Evolutionary conservation across 1,139 yeast genomes (phyloP), one percentile per base, ranked within the genome.

Genomic region (Petasospora rhodanensis): DNA sequence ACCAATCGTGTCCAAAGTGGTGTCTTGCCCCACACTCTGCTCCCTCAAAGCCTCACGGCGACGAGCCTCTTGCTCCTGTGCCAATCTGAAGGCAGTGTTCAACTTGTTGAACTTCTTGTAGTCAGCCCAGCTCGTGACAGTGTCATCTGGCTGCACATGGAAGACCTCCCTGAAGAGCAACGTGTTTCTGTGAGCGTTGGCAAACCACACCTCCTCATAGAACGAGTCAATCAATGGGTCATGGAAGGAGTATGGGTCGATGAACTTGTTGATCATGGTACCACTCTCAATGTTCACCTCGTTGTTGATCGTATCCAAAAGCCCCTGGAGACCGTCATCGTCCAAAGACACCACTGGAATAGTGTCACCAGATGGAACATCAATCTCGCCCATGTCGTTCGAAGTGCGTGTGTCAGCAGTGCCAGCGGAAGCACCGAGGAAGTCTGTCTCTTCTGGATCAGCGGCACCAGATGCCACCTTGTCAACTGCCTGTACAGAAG

Each of bases 111-210:
- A 84, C 23, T 71, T 77, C 54, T 85, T 87, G 56, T 87, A 93
- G 31, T 86, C 95, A 38, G 74, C 73, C 99, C 99, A 93, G 0
- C 91, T 73, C 15, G 70, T 68, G 11, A 91, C 97, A 12, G 73
- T 68, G 54, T 91, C 86, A 57, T 93, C 98, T 0, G 99, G 99
- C 55, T 91, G 97, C 44, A 87, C 78, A 45, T 89, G 91, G 69
- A 93, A 93, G 3, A 91, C 86, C 58, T 81, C 68, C 41, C 96
- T 69, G 61, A 73, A 93, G 7, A 91, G 64, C 40, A 75, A 70
- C 0, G 97, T 87, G 53, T 93, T 93, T 47, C 89, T 70, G 39
- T 82, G 66, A 0, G 98, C 97, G 53, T 76, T 77, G 9, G 83
- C 80, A 51, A 70, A 74, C 96, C 96, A 91, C n/a, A 80, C 59